Base-by-base conservation (phyloP, 2,329 filamentous ascomycete genomes). In the Pseudopithomyces chartarum region DNA sequence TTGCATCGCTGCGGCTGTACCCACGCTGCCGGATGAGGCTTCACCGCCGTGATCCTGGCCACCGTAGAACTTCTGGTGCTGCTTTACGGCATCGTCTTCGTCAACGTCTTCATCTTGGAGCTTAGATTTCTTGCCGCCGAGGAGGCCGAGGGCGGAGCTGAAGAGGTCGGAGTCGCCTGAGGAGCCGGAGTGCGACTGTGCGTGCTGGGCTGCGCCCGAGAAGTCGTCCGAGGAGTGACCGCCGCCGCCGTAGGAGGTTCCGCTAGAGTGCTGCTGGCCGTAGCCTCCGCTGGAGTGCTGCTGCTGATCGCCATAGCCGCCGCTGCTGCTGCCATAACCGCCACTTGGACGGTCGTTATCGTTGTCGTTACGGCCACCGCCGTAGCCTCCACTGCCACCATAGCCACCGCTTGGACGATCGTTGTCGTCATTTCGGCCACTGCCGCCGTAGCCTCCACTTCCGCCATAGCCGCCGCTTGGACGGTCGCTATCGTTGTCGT, bases 1-100 rank as follows among this genome's bases (percentile, higher is more conserved):
- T 75, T 93, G 88, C 84, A 93, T 87, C 17, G 90, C 92, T 58
- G 91, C 90, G 51, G 93, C 88, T 66, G 82, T 79, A 68, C 93
- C 90, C 54, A 82, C 76, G 44, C 73, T 74, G 48, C 75, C 73
- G n/a, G 76, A 75, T 36, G 68, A 78, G 17, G 76, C 78, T 56
- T 71, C 82, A 78, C 64, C 81, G 69, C 64, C 77, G 22, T 64
- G 74, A 44, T 62, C 54, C 20, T 82, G 79, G 49, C 76, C 76
- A 33, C 83, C 84, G 71, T 92, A 96, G 68, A 89, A 85, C 57
- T 89, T 83, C 78, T 92, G 84, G 79, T 97, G 92, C 63, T 90
- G 85, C 64, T 85, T 81, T 20, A 94, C 85, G 17, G 90, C 89
- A 58, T 91, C 79, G 49, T 85, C 73, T 71, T 90, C 86, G 63